Percentiles rank a stretch among this genome's conserved stretches.
These are phyloP conservation scores for Talaromyces thailandensis DNA, from an alignment of 495 filamentous ascomycete species.

Conservation along the genomic window DNA sequence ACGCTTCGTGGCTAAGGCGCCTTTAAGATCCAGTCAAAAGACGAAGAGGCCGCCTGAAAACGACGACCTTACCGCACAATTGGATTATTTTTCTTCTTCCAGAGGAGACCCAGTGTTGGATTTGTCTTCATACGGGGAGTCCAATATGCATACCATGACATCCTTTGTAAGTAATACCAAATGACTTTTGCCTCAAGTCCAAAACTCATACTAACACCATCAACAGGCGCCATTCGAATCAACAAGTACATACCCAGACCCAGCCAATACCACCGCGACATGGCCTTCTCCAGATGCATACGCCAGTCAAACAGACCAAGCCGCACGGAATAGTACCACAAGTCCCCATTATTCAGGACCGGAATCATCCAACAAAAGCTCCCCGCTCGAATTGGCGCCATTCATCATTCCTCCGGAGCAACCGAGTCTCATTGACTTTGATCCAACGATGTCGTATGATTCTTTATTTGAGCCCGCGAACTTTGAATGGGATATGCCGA, in stretches of 20 bases:
- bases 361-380: neutral
- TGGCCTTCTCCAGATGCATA: neutral
- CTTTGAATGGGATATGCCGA: neutral
- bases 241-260: neutral
- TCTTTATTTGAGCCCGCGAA: neutral
- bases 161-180: neutral
- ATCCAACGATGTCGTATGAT: neutral
- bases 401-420: slow-evolving; percentile 4
- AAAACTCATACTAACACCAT: neutral
- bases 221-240: neutral
- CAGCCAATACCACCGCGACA: neutral
- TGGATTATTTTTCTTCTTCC: neutral
- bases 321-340: neutral
- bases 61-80: neutral
- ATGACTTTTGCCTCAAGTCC: neutral
- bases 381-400: slow-evolving; percentile 1
- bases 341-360: neutral
- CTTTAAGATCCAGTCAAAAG: neutral
- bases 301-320: neutral
- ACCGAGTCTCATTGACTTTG: slow-evolving; percentile 1
- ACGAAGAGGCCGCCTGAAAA: neutral
- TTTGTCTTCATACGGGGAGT: neutral
- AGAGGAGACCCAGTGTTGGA: neutral
- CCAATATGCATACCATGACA: neutral
- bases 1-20: neutral